phyloP scores from a whole-genome alignment of 1,284 basidiomycete species.

The Tilletiopsis washingtonensis region DNA sequence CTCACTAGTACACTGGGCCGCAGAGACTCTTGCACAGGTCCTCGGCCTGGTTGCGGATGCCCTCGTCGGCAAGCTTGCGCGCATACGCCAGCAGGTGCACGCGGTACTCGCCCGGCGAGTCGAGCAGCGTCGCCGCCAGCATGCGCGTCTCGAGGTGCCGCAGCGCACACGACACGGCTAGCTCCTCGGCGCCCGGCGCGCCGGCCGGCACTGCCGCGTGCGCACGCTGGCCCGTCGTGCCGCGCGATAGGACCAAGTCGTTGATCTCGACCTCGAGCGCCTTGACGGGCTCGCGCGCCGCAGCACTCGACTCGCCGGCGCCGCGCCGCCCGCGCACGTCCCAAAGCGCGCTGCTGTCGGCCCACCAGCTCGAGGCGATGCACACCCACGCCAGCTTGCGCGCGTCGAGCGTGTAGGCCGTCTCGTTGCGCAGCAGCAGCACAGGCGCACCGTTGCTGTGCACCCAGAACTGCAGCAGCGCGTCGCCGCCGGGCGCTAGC shows the following conservation, averaged over 20 bases:
- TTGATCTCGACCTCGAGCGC: slow-evolving; percentile 38
- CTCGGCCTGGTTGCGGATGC: slow-evolving; percentile 37
- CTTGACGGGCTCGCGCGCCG: slow-evolving; percentile 25
- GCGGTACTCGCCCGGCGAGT: slow-evolving; percentile 38
- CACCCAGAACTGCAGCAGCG: slow-evolving; percentile 21
- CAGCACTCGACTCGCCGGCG: slow-evolving; percentile 10
- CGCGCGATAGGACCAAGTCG: slow-evolving; percentile 21
- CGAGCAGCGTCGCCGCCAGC: slow-evolving; percentile 33
- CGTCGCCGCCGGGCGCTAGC: slow-evolving; percentile 13
- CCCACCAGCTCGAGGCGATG: slow-evolving; percentile 33
- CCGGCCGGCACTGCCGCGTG: background rate
- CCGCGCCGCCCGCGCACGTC: slow-evolving; percentile 27
- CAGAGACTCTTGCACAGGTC: slow-evolving; percentile 38
- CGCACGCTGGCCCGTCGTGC: background rate
- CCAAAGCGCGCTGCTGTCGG: slow-evolving; percentile 29
- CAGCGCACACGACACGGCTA: slow-evolving; percentile 19
- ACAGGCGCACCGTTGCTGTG: slow-evolving; percentile 50
- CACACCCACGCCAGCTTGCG: slow-evolving; percentile 26
- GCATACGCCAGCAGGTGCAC: slow-evolving; percentile 29
- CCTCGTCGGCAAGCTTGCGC: slow-evolving; percentile 36
- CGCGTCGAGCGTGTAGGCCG: slow-evolving; percentile 35
- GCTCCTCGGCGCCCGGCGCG: slow-evolving; percentile 1
- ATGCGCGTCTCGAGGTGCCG: slow-evolving; percentile 42
- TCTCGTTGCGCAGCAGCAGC: slow-evolving; percentile 22
- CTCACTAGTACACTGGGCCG: slow-evolving; percentile 40